Base-by-base conservation (phyloP, 495 filamentous ascomycete genomes). In the Parmelia sp. region DNA sequence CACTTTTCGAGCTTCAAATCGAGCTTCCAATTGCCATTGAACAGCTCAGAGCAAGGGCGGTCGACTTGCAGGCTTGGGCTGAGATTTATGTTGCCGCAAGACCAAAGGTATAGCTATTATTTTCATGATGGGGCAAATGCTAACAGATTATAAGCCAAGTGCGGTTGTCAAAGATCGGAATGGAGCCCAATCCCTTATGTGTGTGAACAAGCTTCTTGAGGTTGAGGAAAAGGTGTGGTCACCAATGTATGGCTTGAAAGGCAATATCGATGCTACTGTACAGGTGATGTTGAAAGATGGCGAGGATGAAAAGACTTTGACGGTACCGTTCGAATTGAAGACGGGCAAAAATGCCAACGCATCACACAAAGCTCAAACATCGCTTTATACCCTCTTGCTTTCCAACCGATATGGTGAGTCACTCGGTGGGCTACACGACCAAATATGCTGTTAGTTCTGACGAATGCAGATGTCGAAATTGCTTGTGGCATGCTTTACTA, bases 161-260 rank as follows among this genome's bases (percentile, higher is more conserved):
- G 91, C 89, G 7, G 65, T 89, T n/a, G 88, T 96, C 10, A 85
- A 88, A 65, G 92, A 91, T 62, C 83, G 89, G 47, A 88, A 90
- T 67, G 88, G 87, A 40, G 80, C 79, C 47, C 77, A 88, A 68
- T 83, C 89, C 17, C 85, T 83, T 51, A 86, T 97, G 80, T 91
- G 88, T 69, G 85, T 98, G 67, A 96, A 85, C 73, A 97, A 96
- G 72, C 78, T 98, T 40, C 86, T 98, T 49, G 94, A 96, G 71
- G 90, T 97, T 27, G 94, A 98, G 74, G 94, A 98, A 74, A 92
- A 97, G 70, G 83, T 97, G 44, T 97, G 92, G 94, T 97, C 94
- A 21, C 94, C 94, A 10, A 91, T 90, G 86, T 97, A 93, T 71
- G 94, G 94, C 0, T 80, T 98, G 10, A 97, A 98, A 76, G 94